Conservation (phyloP, 441 rosid genomes). For the Gossypium schwendimanii region DNA sequence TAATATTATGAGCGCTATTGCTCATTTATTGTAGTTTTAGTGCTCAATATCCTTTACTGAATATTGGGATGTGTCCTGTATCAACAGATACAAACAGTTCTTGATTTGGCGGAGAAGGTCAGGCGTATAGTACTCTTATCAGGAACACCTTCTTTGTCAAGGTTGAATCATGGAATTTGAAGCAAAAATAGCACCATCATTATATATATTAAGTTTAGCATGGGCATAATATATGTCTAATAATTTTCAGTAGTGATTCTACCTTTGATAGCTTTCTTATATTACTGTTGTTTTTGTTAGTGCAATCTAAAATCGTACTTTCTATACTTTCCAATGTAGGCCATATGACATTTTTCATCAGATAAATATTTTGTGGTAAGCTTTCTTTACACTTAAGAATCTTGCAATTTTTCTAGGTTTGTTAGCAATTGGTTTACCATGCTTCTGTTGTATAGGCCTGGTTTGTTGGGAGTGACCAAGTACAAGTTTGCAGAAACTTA, state of each 20-base stretch:
- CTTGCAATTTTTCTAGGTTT: conserved; percentile 15
- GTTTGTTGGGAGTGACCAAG: conserved; percentile 81
- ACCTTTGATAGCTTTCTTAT: background rate
- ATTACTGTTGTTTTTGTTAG: conserved; percentile 4
- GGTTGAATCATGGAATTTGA: conserved; percentile 46
- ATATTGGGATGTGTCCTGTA: conserved; percentile 11
- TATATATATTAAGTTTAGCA: conserved; percentile 8
- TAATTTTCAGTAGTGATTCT: background rate
- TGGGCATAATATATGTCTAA: conserved; percentile 3
- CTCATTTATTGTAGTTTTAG: background rate
- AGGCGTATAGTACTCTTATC: conserved; percentile 73
- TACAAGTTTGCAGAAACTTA: conserved; percentile 85
- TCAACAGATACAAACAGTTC: conserved; percentile 69
- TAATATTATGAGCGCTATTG: background rate
- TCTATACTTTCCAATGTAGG: conserved; percentile 52
- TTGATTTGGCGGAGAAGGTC: conserved; percentile 73
- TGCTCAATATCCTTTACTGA: background rate
- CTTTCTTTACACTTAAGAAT: conserved; percentile 24
- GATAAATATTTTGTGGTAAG: conserved; percentile 89
- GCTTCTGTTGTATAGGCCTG: conserved; percentile 62
- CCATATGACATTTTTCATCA: conserved; percentile 96
- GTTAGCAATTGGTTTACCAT: conserved; percentile 18
- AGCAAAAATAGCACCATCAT: conserved; percentile 12
- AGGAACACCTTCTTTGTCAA: conserved; percentile 96
- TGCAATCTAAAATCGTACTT: conserved; percentile 27